Conservation (phyloP, 2,329 filamentous ascomycete species). For the Westerdykella ornata region DNA sequence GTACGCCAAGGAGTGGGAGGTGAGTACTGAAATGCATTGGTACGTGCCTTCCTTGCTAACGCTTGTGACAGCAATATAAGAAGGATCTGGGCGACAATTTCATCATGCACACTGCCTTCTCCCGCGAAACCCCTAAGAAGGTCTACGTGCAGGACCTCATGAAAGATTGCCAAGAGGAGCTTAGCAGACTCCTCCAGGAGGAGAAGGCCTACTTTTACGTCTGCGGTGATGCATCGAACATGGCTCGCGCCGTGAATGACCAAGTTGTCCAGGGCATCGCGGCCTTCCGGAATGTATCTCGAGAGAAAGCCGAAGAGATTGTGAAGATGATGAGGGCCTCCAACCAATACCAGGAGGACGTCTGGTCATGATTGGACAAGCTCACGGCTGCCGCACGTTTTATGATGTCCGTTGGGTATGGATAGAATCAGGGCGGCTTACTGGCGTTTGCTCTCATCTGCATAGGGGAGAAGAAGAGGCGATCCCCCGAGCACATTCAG, state of each 20-base stretch:
- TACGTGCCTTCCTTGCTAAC: slow-evolving; percentile 11
- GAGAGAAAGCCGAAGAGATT: slow-evolving; percentile 87
- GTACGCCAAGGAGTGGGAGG: slow-evolving; percentile 87
- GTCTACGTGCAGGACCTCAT: slow-evolving; percentile 95
- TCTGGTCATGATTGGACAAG: slow-evolving; percentile 52
- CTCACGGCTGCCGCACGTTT: too few species aligned
- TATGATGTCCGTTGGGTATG: too few species aligned
- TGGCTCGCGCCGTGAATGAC: slow-evolving; percentile 88
- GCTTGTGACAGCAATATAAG: slow-evolving; percentile 62
- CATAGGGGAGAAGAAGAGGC: too few species aligned
- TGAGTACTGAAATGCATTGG: slow-evolving; percentile 44
- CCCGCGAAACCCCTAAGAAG: slow-evolving; percentile 78
- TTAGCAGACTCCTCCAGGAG: slow-evolving; percentile 73
- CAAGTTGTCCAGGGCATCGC: slow-evolving; percentile 82
- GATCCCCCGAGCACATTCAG: too few species aligned
- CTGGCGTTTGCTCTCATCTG: too few species aligned
- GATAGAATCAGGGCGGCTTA: too few species aligned
- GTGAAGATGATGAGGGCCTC: slow-evolving; percentile 93
- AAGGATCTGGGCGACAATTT: slow-evolving; percentile 80
- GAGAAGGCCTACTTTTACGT: slow-evolving; percentile 95
- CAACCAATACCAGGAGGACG: slow-evolving; percentile 90
- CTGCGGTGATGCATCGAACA: slow-evolving; percentile 94
- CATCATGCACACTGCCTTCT: slow-evolving; percentile 88
- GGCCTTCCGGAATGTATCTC: slow-evolving; percentile 71
- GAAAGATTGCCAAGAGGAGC: slow-evolving; percentile 71